phyloP scores from a whole-genome alignment of 1,284 basidiomycete species.

The Cystobasidiaceae sp. region DNA sequence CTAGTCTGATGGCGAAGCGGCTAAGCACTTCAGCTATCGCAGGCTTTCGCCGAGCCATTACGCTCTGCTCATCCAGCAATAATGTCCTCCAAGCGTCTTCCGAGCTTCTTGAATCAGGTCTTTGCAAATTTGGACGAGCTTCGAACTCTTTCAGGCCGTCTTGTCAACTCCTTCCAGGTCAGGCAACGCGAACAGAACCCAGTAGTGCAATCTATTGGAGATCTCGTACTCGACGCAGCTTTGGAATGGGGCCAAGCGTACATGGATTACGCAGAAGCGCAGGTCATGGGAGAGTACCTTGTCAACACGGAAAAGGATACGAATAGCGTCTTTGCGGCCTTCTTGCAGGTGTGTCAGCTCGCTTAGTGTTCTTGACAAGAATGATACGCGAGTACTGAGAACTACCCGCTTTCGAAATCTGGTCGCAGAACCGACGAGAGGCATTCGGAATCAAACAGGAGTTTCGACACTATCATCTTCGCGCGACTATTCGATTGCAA shows the following conservation, averaged over 20 bases:
- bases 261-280: conserved; percentile 74
- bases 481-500: conserved; percentile 79
- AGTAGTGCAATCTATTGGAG: conserved; percentile 78
- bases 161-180: conserved; percentile 79
- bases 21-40: background rate
- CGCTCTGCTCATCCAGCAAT: conserved; percentile 65
- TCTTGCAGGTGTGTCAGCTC: conserved; percentile 69
- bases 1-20: conserved; percentile 32
- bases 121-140: conserved; percentile 83
- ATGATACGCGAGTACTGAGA: background rate
- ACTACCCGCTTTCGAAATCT: background rate
- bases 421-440: conserved; percentile 12
- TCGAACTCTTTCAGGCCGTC: conserved; percentile 68
- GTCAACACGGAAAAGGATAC: conserved; percentile 76
- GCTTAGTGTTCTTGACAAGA: background rate
- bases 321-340: conserved; percentile 75
- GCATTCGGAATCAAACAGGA: conserved; percentile 54
- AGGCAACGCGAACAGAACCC: conserved; percentile 82
- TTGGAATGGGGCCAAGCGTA: conserved; percentile 83
- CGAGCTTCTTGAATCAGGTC: conserved; percentile 76
- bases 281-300: conserved; percentile 77
- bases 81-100: conserved; percentile 64
- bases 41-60: conserved; percentile 75
- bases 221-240: conserved; percentile 81
- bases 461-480: conserved; percentile 80